phyloP scores from a whole-genome alignment of 805 yeast genomes.

The Pichia nakasei region DNA sequence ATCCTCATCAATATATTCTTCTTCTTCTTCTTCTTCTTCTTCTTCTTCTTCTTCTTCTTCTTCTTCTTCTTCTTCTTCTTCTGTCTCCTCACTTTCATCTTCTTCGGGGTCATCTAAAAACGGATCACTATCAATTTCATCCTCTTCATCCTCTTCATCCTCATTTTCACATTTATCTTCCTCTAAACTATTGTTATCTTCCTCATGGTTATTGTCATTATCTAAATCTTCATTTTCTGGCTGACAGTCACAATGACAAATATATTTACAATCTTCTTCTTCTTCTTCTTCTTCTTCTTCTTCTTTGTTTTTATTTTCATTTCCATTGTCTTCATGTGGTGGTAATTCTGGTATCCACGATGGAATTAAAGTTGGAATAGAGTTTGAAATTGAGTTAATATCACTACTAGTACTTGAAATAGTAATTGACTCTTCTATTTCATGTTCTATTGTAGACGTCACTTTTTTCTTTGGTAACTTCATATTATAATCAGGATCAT shows the following conservation, averaged over 20 bases:
- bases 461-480: slow-evolving; percentile 4
- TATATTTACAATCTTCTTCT: background rate
- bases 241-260: background rate
- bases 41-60: background rate
- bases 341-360: no score
- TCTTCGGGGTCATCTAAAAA: background rate
- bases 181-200: background rate
- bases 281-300: background rate
- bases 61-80: background rate
- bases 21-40: background rate
- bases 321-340: no score
- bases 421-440: no score
- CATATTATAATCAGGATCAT: slow-evolving; percentile 18
- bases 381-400: background rate
- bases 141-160: background rate
- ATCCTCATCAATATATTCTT: background rate
- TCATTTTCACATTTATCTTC: background rate
- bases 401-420: background rate
- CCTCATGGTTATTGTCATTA: background rate
- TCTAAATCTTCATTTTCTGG: background rate
- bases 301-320: background rate
- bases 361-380: background rate
- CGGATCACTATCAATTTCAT: background rate
- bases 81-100: background rate
- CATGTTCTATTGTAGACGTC: background rate